phyloP scores from a whole-genome alignment of 2,329 filamentous ascomycete genomes.

The Westerdykella aurantiaca region DNA sequence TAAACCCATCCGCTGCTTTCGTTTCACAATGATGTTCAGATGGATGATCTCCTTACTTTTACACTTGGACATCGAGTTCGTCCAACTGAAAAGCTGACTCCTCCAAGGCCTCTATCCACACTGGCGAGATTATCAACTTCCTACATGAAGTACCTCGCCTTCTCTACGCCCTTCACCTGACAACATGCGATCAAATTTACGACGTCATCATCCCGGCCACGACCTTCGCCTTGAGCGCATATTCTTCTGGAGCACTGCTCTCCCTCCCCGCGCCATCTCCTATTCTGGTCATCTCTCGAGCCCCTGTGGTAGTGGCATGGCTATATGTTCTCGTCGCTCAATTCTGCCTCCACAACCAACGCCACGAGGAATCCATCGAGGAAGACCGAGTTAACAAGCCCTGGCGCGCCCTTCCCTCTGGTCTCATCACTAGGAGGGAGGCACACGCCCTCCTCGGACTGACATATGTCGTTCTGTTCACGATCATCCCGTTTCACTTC shows the following conservation, averaged over 20 bases:
- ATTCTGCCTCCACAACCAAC: conserved; percentile 39
- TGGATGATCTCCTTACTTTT: too few relatives aligned
- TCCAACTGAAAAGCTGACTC: too few relatives aligned
- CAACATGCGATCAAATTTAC: neutral
- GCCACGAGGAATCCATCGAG: conserved; percentile 23
- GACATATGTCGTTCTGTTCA: neutral
- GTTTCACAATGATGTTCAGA: too few relatives aligned
- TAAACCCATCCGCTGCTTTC: too few relatives aligned
- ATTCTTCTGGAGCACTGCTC: conserved; percentile 5
- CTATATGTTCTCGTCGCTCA: conserved; percentile 38
- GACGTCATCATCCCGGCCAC: conserved; percentile 3
- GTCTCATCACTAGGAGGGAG: conserved; percentile 15
- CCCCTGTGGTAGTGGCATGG: conserved; percentile 5
- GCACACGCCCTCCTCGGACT: conserved; percentile 11
- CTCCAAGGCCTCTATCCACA: too few relatives aligned
- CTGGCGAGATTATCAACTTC: neutral
- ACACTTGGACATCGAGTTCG: too few relatives aligned
- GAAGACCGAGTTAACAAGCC: conserved; percentile 42
- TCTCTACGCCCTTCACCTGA: neutral
- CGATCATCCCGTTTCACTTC: neutral
- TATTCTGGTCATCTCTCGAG: conserved; percentile 2
- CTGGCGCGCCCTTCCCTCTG: conserved; percentile 28
- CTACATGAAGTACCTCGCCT: neutral
- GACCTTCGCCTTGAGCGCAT: conserved; percentile 1
- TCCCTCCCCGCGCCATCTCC: conserved; percentile 6